A percentile compares a stretch with the other conserved stretches of the same genome.
Conservation (phyloP, 1,284 basidiomycete genomes). For the Naganishia cerealis region DNA sequence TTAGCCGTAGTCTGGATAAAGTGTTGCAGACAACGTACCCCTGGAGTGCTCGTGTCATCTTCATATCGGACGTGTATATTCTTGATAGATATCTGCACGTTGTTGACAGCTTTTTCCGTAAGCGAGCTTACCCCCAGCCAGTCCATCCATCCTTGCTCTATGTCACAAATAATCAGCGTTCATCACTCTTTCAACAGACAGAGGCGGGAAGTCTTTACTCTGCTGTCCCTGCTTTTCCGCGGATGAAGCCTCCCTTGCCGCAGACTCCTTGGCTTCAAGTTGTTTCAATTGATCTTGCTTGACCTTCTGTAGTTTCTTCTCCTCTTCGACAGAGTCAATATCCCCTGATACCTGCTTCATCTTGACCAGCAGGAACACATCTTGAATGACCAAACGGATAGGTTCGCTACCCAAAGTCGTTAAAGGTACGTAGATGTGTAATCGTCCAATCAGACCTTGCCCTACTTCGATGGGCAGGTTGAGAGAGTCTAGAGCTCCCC, state of each 20-base stretch:
- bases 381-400: conserved; percentile 86
- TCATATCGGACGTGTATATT: conserved; percentile 97
- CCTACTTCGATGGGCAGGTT: conserved; percentile 92
- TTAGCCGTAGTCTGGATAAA: neutral
- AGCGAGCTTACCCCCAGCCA: conserved; percentile 70
- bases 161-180: neutral
- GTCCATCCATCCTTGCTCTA: conserved; percentile 30
- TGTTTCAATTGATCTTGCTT: conserved; percentile 87
- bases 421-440: conserved; percentile 93
- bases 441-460: conserved; percentile 89
- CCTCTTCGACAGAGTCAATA: conserved; percentile 82
- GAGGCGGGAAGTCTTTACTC: conserved; percentile 39
- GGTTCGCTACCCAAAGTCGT: conserved; percentile 90
- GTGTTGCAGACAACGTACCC: conserved; percentile 57
- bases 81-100: conserved; percentile 91
- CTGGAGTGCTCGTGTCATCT: conserved; percentile 88
- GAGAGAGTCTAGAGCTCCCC: conserved; percentile 92
- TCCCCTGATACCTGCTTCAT: conserved; percentile 51
- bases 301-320: conserved; percentile 72
- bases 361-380: conserved; percentile 88
- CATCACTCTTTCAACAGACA: conserved; percentile 56
- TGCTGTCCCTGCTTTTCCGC: conserved; percentile 41
- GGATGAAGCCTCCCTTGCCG: conserved; percentile 56
- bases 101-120: conserved; percentile 89
- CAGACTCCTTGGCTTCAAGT: conserved; percentile 79